phyloP scores from a whole-genome alignment of 2,329 filamentous ascomycete species.

The Colletotrichum aenigma region DNA sequence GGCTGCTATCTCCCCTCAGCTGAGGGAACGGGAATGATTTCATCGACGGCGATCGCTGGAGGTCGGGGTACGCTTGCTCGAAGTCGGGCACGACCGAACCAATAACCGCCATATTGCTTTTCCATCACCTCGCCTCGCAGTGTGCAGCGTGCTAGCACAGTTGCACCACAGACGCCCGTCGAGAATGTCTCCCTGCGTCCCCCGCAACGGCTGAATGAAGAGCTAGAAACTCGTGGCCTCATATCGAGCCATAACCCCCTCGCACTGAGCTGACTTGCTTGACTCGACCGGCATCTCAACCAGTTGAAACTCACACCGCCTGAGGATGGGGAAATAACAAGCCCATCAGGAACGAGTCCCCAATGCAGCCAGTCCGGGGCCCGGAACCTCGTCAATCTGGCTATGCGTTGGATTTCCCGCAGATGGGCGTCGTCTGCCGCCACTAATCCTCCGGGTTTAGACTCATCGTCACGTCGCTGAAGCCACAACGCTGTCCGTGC shows the following conservation, averaged over 20 bases:
- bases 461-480: not conserved
- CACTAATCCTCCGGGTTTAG: not conserved
- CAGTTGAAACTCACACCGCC: slow-evolving; percentile 7
- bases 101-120: not conserved
- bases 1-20: not conserved
- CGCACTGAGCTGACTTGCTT: not conserved
- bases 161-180: not conserved
- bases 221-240: not conserved
- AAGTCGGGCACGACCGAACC: not conserved
- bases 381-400: not conserved
- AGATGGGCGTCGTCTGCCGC: not conserved
- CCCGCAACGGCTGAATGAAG: not conserved
- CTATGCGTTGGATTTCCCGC: not conserved
- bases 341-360: not conserved
- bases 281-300: not conserved
- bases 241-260: not conserved
- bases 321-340: not conserved
- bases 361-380: not conserved
- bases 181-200: slow-evolving; percentile 6
- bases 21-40: not conserved
- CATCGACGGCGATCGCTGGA: not conserved
- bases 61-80: not conserved
- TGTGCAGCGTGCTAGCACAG: not conserved
- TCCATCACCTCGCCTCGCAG: not conserved
- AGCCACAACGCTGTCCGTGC: slow-evolving; percentile 13